Conservation (phyloP, 2,329 filamentous ascomycete genomes). For the Microdochium bolleyi region DNA sequence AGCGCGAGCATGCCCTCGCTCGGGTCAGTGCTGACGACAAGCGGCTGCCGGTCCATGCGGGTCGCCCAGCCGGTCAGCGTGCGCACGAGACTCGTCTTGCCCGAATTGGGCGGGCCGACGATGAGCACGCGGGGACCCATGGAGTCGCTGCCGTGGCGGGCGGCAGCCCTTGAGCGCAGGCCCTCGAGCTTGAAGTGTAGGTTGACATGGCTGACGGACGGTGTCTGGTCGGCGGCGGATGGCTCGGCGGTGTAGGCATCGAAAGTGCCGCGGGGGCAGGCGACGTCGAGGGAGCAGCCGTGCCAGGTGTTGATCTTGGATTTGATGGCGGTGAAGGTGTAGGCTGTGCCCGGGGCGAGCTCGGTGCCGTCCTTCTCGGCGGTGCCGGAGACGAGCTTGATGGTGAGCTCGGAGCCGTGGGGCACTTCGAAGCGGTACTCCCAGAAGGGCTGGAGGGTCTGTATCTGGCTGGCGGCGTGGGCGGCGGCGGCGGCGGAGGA, state of each 20-base stretch:
- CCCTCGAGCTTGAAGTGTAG: conserved; percentile 80
- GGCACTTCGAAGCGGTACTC: conserved; percentile 77
- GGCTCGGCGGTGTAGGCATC: conserved; percentile 42
- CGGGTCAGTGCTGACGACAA: conserved; percentile 80
- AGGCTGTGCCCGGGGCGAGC: conserved; percentile 71
- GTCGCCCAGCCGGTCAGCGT: conserved; percentile 74
- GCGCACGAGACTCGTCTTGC: conserved; percentile 77
- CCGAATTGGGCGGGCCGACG: conserved; percentile 67
- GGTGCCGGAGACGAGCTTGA: conserved; percentile 67
- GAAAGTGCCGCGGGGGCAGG: conserved; percentile 42
- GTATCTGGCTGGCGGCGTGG: conserved; percentile 32
- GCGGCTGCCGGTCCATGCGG: conserved; percentile 63
- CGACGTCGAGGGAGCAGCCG: conserved; percentile 78
- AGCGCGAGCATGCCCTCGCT: conserved; percentile 70
- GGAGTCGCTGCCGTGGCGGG: conserved; percentile 12
- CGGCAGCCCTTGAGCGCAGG: conserved; percentile 52
- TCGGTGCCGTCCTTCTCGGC: conserved; percentile 95
- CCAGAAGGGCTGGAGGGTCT: conserved; percentile 52
- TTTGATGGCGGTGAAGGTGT: conserved; percentile 75
- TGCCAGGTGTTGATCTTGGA: conserved; percentile 89
- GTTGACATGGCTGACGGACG: conserved; percentile 74
- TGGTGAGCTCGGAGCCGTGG: conserved; percentile 29
- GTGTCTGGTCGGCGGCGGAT: conserved; percentile 67
- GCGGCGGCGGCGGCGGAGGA: conserved; percentile 19
- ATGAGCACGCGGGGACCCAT: conserved; percentile 78